phyloP scores from a whole-genome alignment of 2,329 filamentous ascomycete genomes.

The Juglanconis oblonga region DNA sequence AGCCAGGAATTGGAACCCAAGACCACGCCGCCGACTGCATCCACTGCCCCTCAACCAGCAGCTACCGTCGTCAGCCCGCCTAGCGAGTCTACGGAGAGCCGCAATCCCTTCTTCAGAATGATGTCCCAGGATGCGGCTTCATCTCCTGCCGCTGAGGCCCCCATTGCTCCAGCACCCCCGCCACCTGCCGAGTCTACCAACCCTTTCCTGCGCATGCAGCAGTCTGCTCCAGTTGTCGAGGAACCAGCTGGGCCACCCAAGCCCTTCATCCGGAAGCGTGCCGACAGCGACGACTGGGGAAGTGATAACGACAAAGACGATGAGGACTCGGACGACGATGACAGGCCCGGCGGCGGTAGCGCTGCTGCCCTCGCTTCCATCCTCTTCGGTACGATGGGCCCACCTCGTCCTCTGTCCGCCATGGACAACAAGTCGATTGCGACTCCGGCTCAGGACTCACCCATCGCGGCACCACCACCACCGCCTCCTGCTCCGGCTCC shows the following conservation, averaged over 20 bases:
- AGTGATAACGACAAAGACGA: slow-evolving; percentile 59
- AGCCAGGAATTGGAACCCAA: slow-evolving; percentile 55
- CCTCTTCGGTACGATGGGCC: slow-evolving; percentile 94
- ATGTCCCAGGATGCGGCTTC: slow-evolving; percentile 60
- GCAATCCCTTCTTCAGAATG: slow-evolving; percentile 93
- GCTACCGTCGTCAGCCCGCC: slow-evolving; percentile 53
- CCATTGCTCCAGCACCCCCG: slow-evolving; percentile 33
- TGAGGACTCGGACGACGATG: slow-evolving; percentile 67
- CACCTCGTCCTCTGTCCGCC: slow-evolving; percentile 82
- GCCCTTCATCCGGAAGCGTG: slow-evolving; percentile 51
- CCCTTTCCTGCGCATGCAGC: slow-evolving; percentile 85
- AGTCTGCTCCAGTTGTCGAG: slow-evolving; percentile 43
- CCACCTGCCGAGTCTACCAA: slow-evolving; percentile 71
- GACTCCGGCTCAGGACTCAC: slow-evolving; percentile 34
- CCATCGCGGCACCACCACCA: slow-evolving; percentile 38
- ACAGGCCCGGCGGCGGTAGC: slow-evolving; percentile 73
- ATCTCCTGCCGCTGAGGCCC: slow-evolving; percentile 39
- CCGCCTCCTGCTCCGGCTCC: slow-evolving; percentile 34
- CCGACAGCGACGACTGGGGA: slow-evolving; percentile 75
- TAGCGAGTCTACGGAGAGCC: slow-evolving; percentile 68
- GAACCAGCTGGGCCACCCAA: slow-evolving; percentile 43
- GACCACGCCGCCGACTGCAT: slow-evolving; percentile 38
- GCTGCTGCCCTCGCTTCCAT: slow-evolving; percentile 93
- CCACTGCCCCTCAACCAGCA: slow-evolving; percentile 48
- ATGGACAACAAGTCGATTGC: slow-evolving; percentile 64